Evolutionary conservation across 345 rosid species (phyloP).

Genomic region (Firmiana major): DNA sequence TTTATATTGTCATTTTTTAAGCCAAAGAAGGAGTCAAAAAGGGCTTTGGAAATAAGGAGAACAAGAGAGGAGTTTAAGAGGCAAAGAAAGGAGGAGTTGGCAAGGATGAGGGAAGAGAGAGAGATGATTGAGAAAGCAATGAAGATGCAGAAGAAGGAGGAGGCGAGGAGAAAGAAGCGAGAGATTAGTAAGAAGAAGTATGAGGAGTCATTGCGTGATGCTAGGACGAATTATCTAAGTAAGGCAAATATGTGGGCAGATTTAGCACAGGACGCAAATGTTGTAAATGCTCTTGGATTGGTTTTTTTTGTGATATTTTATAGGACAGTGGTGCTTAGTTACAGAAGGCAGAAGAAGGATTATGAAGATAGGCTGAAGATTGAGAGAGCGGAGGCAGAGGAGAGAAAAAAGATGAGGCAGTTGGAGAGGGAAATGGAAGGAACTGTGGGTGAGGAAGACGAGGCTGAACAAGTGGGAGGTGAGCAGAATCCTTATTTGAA

Average conservation of each 20-base stretch:
- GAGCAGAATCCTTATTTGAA: conserved; percentile 74
- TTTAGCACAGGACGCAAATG: conserved; percentile 63
- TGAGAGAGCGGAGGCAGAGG: conserved; percentile 91
- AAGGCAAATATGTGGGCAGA: conserved; percentile 63
- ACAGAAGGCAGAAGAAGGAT: conserved; percentile 84
- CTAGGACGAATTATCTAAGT: conserved; percentile 42
- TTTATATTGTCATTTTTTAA: conserved; percentile 43
- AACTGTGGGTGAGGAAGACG: conserved; percentile 51
- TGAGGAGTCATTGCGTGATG: conserved; percentile 62
- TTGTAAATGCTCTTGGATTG: conserved; percentile 61
- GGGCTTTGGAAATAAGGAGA: conserved; percentile 58
- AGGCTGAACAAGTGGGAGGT: conserved; percentile 48
- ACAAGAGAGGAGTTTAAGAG: conserved; percentile 64
- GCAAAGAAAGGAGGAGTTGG: conserved; percentile 55
- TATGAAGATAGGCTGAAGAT: conserved; percentile 90
- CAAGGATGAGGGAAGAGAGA: conserved; percentile 52
- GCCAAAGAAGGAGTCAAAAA: conserved; percentile 73
- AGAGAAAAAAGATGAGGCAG: conserved; percentile 80
- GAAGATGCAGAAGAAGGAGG: conserved; percentile 56
- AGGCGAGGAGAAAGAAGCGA: conserved; percentile 51
- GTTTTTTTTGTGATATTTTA: conserved; percentile 79
- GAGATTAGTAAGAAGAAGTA: conserved; percentile 53
- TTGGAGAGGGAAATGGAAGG: conserved; percentile 82
- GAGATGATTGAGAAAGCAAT: conserved; percentile 65
- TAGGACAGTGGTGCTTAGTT: conserved; percentile 71